Percentiles rank a stretch among this genome's conserved stretches.
These are phyloP conservation scores for Teratosphaeria pseudoeucalypti DNA, from an alignment of 2,329 filamentous ascomycete genomes.

Conservation along the genomic window DNA sequence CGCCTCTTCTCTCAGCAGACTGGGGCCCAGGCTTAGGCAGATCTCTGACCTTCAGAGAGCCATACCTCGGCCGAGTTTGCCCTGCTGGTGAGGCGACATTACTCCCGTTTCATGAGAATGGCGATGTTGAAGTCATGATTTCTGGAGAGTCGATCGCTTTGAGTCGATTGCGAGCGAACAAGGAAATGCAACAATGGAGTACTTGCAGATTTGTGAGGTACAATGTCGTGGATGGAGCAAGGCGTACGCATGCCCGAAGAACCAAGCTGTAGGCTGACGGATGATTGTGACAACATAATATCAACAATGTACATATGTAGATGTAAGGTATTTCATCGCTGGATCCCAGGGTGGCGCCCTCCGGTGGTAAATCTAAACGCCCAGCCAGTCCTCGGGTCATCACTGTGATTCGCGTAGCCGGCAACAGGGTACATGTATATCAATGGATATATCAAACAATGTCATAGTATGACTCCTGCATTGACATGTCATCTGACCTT, in stretches of 20 bases:
- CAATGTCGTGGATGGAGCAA: constrained; percentile 1
- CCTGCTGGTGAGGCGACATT: constrained; percentile 4
- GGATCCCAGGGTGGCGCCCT: too few relatives aligned
- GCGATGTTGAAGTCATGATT: constrained; percentile 7
- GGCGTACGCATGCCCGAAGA: background rate
- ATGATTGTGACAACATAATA: background rate
- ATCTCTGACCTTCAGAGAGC: constrained; percentile 1
- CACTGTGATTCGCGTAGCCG: too few relatives aligned
- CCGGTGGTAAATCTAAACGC: too few relatives aligned
- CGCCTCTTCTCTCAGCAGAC: background rate
- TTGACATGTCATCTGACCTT: too few relatives aligned
- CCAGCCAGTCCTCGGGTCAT: too few relatives aligned
- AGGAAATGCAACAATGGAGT: background rate
- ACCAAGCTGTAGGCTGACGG: background rate
- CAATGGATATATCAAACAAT: too few relatives aligned
- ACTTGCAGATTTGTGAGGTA: background rate
- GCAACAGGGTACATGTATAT: too few relatives aligned
- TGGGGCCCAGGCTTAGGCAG: constrained; percentile 3
- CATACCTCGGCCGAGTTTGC: constrained; percentile 1
- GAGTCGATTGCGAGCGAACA: background rate
- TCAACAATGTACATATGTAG: too few relatives aligned
- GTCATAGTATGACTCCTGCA: too few relatives aligned
- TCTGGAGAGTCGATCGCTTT: constrained; percentile 2
- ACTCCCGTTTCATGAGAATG: constrained; percentile 1
- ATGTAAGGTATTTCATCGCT: too few relatives aligned